A percentile compares a stretch with the other conserved stretches of the same genome.
These are phyloP conservation scores for Fusarium cyanostomum DNA, from an alignment of 2,329 filamentous ascomycete species.

Conservation along the genomic window DNA sequence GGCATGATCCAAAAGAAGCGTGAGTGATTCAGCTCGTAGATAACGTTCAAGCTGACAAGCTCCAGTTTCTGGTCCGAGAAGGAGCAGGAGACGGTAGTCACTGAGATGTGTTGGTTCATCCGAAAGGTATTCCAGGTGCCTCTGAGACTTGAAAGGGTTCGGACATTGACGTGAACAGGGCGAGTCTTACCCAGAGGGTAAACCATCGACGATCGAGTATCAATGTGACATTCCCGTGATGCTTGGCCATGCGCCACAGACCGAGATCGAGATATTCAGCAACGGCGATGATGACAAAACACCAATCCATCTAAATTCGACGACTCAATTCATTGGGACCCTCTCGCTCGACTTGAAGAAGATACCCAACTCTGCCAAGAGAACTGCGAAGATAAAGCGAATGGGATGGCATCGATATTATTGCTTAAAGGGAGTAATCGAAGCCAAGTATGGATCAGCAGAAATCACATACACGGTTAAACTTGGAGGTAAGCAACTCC, in stretches of 20 bases:
- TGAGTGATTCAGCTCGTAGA: slow-evolving; percentile 29
- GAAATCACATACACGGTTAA: slow-evolving; percentile 51
- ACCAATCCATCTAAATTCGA: slow-evolving; percentile 45
- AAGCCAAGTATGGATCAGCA: slow-evolving; percentile 51
- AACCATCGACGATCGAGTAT: slow-evolving; percentile 49
- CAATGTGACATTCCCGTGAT: slow-evolving; percentile 52
- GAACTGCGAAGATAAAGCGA: slow-evolving; percentile 43
- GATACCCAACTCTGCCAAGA: slow-evolving; percentile 46
- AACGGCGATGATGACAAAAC: slow-evolving; percentile 46
- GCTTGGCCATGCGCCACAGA: slow-evolving; percentile 48
- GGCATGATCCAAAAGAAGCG: slow-evolving; percentile 51
- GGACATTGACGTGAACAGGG: slow-evolving; percentile 42
- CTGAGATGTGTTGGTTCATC: slow-evolving; percentile 54
- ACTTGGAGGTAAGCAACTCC: slow-evolving; percentile 46
- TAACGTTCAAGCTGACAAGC: slow-evolving; percentile 22
- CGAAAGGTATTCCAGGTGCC: slow-evolving; percentile 45
- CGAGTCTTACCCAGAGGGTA: slow-evolving; percentile 51
- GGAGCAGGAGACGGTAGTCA: slow-evolving; percentile 49
- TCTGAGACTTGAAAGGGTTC: not conserved
- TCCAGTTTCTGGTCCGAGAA: slow-evolving; percentile 51
- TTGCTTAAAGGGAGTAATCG: slow-evolving; percentile 49
- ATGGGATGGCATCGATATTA: slow-evolving; percentile 52
- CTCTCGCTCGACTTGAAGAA: slow-evolving; percentile 49
- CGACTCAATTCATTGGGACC: slow-evolving; percentile 47
- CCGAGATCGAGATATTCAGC: slow-evolving; percentile 52